phyloP scores from a whole-genome alignment of 306 rosid species.

The Astragalus membranaceus region DNA sequence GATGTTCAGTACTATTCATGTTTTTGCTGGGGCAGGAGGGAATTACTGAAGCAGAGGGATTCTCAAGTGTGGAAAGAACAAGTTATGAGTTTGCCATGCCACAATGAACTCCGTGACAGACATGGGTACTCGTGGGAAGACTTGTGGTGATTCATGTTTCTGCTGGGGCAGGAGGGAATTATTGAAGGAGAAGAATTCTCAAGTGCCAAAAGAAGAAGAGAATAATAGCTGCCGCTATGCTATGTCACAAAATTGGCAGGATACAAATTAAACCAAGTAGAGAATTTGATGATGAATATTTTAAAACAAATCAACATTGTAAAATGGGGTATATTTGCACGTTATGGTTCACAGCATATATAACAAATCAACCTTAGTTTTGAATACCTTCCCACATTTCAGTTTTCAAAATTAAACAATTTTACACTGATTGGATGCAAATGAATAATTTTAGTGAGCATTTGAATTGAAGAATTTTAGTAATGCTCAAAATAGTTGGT shows the following conservation, averaged over 20 bases:
- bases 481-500: background rate
- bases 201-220: background rate
- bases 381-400: background rate
- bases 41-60: background rate
- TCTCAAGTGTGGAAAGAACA: background rate
- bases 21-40: background rate
- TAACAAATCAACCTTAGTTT: background rate
- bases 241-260: background rate
- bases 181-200: background rate
- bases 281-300: background rate
- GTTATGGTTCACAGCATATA: background rate
- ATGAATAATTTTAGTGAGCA: background rate
- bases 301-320: background rate
- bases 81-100: background rate
- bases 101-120: background rate
- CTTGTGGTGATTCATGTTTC: background rate
- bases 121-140: background rate
- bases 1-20: background rate
- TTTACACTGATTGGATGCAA: background rate
- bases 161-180: background rate
- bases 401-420: background rate
- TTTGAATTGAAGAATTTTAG: background rate
- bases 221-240: background rate
- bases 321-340: background rate
- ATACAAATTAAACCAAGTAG: background rate